Evolutionary conservation across 805 yeast genomes (phyloP).

Genomic region (Kluyveromyces starmeri): DNA sequence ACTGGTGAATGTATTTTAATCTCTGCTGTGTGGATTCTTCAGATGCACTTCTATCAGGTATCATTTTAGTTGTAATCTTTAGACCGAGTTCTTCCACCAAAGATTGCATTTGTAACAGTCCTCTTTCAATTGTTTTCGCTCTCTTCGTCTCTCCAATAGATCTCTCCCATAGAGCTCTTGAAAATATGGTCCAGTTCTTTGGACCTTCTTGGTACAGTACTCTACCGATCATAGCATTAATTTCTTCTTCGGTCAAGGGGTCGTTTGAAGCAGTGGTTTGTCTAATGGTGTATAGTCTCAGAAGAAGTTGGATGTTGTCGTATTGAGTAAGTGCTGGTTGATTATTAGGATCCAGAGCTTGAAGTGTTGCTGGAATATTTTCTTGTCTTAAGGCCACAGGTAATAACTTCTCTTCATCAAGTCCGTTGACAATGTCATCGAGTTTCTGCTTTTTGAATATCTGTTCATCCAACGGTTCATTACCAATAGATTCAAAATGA

Average conservation of each 20-base stretch:
- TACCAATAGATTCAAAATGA: constrained; percentile 51
- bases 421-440: constrained; percentile 32
- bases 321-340: constrained; percentile 66
- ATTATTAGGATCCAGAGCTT: constrained; percentile 61
- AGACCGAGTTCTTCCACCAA: constrained; percentile 82
- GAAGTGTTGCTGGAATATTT: constrained; percentile 49
- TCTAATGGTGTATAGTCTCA: constrained; percentile 54
- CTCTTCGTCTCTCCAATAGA: constrained; percentile 72
- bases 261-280: constrained; percentile 67
- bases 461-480: constrained; percentile 36
- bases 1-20: constrained; percentile 57
- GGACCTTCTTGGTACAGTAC: constrained; percentile 42
- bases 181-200: constrained; percentile 60
- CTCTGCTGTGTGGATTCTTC: constrained; percentile 40
- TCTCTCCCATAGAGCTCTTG: constrained; percentile 84
- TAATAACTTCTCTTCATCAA: constrained; percentile 38
- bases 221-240: constrained; percentile 67
- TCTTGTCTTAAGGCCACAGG: constrained; percentile 57
- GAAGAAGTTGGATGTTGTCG: constrained; percentile 66
- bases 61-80: constrained; percentile 47
- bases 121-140: constrained; percentile 86
- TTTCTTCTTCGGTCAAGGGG: constrained; percentile 69
- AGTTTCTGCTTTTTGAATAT: constrained; percentile 31
- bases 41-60: constrained; percentile 35
- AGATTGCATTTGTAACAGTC: constrained; percentile 86